Conservation (phyloP, 805 yeast genomes). For the Starmera pachycereana region DNA sequence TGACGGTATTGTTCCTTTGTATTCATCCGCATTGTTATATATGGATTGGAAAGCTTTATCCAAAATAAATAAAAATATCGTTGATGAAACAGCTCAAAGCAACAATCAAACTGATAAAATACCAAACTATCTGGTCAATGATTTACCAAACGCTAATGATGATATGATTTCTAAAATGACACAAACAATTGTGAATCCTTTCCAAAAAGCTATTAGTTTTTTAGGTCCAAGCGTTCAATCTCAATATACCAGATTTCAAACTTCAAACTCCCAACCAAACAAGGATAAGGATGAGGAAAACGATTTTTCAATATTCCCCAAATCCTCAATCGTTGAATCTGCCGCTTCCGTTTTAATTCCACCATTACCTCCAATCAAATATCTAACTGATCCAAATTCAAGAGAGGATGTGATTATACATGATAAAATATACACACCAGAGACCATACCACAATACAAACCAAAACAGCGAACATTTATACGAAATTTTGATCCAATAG, state of each 20-base stretch:
- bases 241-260: conserved; percentile 8
- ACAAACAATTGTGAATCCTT: conserved; percentile 26
- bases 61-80: conserved; percentile 3
- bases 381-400: conserved; percentile 50
- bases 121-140: conserved; percentile 1
- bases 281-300: conserved; percentile 7
- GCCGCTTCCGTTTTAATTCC: conserved; percentile 60
- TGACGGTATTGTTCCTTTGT: conserved; percentile 75
- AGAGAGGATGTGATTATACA: conserved; percentile 54
- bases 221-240: conserved; percentile 27
- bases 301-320: conserved; percentile 35
- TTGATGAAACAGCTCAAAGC: not conserved
- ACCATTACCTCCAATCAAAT: conserved; percentile 54
- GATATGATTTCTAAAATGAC: conserved; percentile 12
- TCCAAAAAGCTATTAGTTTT: conserved; percentile 34
- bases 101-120: not conserved
- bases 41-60: conserved; percentile 36
- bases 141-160: conserved; percentile 8
- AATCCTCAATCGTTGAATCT: conserved; percentile 58
- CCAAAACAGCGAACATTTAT: conserved; percentile 17
- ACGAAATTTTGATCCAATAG: conserved; percentile 21
- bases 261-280: conserved; percentile 3
- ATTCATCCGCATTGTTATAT: conserved; percentile 61
- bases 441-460: conserved; percentile 32
- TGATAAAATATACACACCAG: conserved; percentile 49